Conservation (phyloP, 2,329 filamentous ascomycete species). For the Eurotiales sp. region DNA sequence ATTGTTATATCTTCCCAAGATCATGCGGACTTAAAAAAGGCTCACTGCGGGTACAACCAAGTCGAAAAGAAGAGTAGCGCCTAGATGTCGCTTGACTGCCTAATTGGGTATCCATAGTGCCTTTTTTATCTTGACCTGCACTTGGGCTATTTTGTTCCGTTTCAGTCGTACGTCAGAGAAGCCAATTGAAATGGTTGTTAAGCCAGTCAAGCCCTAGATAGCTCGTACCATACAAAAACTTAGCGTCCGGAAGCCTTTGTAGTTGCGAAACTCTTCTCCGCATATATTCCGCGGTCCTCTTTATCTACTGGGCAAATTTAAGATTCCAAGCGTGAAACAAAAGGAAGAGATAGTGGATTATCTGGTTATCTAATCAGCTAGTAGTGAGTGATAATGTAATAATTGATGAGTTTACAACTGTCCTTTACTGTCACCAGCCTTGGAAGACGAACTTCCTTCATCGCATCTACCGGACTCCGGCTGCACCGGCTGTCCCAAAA, state of each 20-base stretch:
- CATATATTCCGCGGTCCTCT: too few relatives aligned
- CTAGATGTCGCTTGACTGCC: background rate
- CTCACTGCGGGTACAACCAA: background rate
- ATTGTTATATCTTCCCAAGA: background rate
- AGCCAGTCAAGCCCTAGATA: too few relatives aligned
- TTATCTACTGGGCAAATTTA: too few relatives aligned
- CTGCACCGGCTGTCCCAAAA: background rate
- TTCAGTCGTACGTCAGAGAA: background rate
- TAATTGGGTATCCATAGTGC: background rate
- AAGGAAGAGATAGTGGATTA: background rate
- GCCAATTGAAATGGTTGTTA: background rate
- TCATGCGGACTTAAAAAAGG: background rate
- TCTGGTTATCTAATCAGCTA: background rate
- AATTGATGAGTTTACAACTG: background rate
- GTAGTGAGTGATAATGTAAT: background rate
- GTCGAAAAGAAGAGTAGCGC: too few relatives aligned
- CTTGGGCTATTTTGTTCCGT: background rate
- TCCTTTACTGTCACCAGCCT: background rate
- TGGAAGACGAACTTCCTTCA: background rate
- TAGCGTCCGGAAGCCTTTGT: too few relatives aligned
- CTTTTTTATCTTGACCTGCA: background rate
- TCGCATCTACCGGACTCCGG: background rate
- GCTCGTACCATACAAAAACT: too few relatives aligned
- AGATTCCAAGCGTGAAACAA: too few relatives aligned
- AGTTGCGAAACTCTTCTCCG: too few relatives aligned